These are phyloP conservation scores for Kodamaea fukazawae DNA, from an alignment of 805 yeast genomes.

Conservation along the genomic window DNA sequence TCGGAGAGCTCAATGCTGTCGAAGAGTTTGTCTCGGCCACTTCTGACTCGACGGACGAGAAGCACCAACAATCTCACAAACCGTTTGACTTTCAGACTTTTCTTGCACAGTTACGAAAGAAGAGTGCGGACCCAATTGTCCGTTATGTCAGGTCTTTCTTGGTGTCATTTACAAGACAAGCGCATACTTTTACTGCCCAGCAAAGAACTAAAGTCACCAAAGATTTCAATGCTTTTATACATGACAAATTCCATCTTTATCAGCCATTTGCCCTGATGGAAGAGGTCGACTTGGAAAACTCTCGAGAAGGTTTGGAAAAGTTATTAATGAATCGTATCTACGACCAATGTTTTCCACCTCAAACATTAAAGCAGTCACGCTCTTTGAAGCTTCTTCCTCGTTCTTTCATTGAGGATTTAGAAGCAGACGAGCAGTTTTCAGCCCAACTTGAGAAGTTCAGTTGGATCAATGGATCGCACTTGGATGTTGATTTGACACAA, in stretches of 20 bases:
- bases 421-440: conserved; percentile 52
- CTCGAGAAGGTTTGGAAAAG: conserved; percentile 90
- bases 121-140: conserved; percentile 84
- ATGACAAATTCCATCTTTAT: conserved; percentile 54
- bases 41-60: conserved; percentile 20
- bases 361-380: conserved; percentile 34
- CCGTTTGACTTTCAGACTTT: conserved; percentile 85
- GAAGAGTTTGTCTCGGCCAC: conserved; percentile 1
- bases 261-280: conserved; percentile 73
- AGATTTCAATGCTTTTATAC: conserved; percentile 76
- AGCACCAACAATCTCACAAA: conserved; percentile 40
- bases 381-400: conserved; percentile 28
- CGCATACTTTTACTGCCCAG: conserved; percentile 57
- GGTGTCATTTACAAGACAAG: conserved; percentile 64
- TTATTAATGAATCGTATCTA: conserved; percentile 85
- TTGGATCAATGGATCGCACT: conserved; percentile 72
- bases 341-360: conserved; percentile 76
- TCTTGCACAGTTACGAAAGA: conserved; percentile 64
- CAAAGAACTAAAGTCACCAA: conserved; percentile 76
- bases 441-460: conserved; percentile 58
- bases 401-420: conserved; percentile 56
- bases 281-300: conserved; percentile 59
- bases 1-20: conserved; percentile 15
- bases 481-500: conserved; percentile 60
- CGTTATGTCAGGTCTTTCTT: conserved; percentile 83